A percentile compares a stretch with the other conserved stretches of the same genome.
Evolutionary conservation across 192 early-diverging fungal genomes (phyloP).

Genomic region (Cladochytrium replicatum): DNA sequence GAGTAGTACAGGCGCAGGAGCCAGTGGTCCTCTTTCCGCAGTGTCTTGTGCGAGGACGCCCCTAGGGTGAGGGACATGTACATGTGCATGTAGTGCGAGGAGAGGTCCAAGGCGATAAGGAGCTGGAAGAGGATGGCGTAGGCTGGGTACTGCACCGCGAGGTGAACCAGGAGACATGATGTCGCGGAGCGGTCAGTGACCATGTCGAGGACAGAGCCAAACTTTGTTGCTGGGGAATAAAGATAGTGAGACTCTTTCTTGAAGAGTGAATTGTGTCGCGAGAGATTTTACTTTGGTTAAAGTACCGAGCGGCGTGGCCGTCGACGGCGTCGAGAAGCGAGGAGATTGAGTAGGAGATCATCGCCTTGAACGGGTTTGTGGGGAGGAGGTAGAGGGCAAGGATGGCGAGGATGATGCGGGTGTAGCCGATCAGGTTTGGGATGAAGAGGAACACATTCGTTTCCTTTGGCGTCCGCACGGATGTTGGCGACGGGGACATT

Average conservation of each 20-base stretch:
- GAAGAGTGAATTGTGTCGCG: background rate
- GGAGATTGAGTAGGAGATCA: constrained; percentile 74
- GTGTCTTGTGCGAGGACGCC: constrained; percentile 80
- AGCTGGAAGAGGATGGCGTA: constrained; percentile 79
- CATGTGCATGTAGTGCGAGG: constrained; percentile 99
- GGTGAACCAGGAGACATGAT: constrained; percentile 78
- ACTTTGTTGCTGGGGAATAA: constrained; percentile 45
- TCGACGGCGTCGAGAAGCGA: constrained; percentile 90
- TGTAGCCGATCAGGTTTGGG: constrained; percentile 81
- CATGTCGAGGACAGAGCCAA: constrained; percentile 98
- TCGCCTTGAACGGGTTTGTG: constrained; percentile 56
- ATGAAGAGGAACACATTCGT: constrained; percentile 71
- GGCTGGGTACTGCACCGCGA: constrained; percentile 53
- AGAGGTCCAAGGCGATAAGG: constrained; percentile 86
- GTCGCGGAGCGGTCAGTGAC: constrained; percentile 95
- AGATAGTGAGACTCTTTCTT: background rate
- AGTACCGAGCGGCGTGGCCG: constrained; percentile 88
- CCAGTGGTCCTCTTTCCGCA: constrained; percentile 56
- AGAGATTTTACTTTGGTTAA: constrained; percentile 65
- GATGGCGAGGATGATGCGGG: constrained; percentile 68
- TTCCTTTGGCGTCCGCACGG: no score
- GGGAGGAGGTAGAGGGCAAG: constrained; percentile 71
- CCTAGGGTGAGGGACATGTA: constrained; percentile 82
- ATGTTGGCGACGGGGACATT: no score
- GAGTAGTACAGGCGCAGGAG: constrained; percentile 87